Base-by-base conservation (phyloP, 345 rosid genomes). In the Carallia brachiata region DNA sequence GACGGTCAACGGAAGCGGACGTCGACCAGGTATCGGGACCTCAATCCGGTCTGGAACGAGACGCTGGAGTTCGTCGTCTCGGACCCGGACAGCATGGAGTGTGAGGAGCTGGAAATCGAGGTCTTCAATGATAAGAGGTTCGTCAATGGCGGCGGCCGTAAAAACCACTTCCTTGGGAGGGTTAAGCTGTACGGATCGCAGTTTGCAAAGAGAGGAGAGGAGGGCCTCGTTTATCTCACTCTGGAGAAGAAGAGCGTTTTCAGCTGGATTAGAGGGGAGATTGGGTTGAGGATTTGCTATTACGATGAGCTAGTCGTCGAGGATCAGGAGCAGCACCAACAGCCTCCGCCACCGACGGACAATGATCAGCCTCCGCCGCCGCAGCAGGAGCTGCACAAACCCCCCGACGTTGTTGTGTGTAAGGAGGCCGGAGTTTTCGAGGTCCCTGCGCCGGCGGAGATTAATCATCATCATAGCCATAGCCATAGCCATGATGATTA, bases 11-110 rank as follows among this genome's bases (percentile, higher is more conserved):
- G 79, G 53, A 83, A 77, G 80, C 86, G 90, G 18, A 90, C 93
- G 67, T 66, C 88, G 15, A 95, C 99, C 2, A 85, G 66, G 74
- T 83, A 67, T 77, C 89, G 97, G 15, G 91, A 92, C 77, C 88
- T 95, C 37, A 95, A 89, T 83, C 99, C 97, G 0, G 75, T 82
- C 7, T 95, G 97, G 99, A 83, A 90, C 73, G 99, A 95, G 89
- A 61, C 79, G 27, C 83, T 95, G 59, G 97, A 90, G 70, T 95
- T 95, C 80, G 13, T 54, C 6, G 94, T 92, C 55, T 89, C 97
- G 44, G 97, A 92, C 73, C 97, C 97, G 0, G 80, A 76, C 5
- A 85, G 70, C 76, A 86, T 95, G 96, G 93, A 81, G 16, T 72
- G 58, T 70, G 97, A 92, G 40, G 97, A 90, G 86, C 89, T 95